phyloP scores from a whole-genome alignment of 2,329 filamentous ascomycete genomes.

The Triangularia setosa region DNA sequence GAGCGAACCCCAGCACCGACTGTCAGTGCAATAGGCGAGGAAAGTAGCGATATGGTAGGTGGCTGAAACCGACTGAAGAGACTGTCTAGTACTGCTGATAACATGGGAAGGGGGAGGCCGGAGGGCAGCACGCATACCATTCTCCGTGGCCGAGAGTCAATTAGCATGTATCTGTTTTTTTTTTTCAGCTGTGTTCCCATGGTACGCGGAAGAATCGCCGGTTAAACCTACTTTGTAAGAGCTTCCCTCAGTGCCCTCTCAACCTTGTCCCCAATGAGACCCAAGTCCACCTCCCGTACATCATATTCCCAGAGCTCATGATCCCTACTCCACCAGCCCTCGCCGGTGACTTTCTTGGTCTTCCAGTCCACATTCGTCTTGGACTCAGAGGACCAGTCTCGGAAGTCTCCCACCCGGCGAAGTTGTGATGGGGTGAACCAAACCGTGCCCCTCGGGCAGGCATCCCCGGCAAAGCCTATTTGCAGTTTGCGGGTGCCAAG shows the following conservation, averaged over 20 bases:
- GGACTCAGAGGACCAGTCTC: constrained; percentile 60
- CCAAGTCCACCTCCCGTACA: constrained; percentile 67
- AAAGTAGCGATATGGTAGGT: constrained; percentile 76
- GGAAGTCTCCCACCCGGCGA: constrained; percentile 76
- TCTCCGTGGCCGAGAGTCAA: constrained; percentile 72
- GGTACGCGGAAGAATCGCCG: neutral
- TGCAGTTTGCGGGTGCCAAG: constrained; percentile 74
- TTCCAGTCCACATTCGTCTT: constrained; percentile 41
- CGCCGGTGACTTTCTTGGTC: constrained; percentile 42
- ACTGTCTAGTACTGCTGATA: constrained; percentile 71
- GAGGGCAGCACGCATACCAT: constrained; percentile 75
- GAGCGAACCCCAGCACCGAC: constrained; percentile 80
- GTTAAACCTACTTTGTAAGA: constrained; percentile 67
- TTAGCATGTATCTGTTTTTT: constrained; percentile 52
- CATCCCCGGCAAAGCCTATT: constrained; percentile 83
- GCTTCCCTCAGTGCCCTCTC: constrained; percentile 78
- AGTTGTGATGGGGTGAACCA: constrained; percentile 72
- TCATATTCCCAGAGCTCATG: constrained; percentile 78
- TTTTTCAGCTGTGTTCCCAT: neutral
- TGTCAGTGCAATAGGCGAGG: constrained; percentile 67
- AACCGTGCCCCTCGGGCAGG: constrained; percentile 65
- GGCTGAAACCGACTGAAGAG: constrained; percentile 78
- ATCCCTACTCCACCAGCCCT: constrained; percentile 57
- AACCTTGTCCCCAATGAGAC: constrained; percentile 78
- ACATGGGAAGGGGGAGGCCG: constrained; percentile 69